Evolutionary conservation across 1,284 basidiomycete genomes (phyloP).

Genomic region (Mrakiaceae sp.): DNA sequence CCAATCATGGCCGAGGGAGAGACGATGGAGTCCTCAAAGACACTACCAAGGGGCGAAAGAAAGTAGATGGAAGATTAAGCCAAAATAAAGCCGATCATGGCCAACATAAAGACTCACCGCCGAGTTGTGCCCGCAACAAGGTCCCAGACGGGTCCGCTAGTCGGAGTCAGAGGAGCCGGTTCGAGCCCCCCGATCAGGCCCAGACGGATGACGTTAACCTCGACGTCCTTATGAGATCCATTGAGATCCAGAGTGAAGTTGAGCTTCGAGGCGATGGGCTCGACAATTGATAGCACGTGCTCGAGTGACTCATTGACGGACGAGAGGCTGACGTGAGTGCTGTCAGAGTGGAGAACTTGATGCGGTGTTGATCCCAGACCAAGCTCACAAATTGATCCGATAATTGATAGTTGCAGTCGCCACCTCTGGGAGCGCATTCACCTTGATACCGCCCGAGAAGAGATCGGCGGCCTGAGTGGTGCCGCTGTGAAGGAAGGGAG

Average conservation of each 20-base stretch:
- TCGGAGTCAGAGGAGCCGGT: constrained; percentile 39
- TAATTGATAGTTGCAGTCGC: constrained; percentile 36
- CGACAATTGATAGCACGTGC: constrained; percentile 32
- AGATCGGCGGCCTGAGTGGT: constrained; percentile 10
- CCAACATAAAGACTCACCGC: not conserved
- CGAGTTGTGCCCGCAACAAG: constrained; percentile 34
- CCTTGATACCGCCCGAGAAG: constrained; percentile 32
- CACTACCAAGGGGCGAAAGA: constrained; percentile 25
- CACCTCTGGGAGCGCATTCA: constrained; percentile 35
- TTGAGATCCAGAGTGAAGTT: constrained; percentile 31
- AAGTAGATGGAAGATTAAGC: too few species aligned
- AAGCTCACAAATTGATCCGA: constrained; percentile 35
- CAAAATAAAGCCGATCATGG: too few species aligned
- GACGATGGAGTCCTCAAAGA: constrained; percentile 32
- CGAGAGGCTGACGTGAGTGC: constrained; percentile 25
- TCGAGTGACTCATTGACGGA: constrained; percentile 34
- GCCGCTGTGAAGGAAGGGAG: not conserved
- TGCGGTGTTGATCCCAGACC: not conserved
- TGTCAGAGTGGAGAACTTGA: constrained; percentile 12
- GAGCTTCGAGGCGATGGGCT: constrained; percentile 32
- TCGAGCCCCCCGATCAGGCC: constrained; percentile 28
- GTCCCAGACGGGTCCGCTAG: constrained; percentile 31
- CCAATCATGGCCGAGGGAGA: constrained; percentile 38
- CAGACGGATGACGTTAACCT: constrained; percentile 18
- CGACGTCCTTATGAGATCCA: not conserved